These are phyloP conservation scores for Sequoiadendron giganteum DNA, from an alignment of 75 land plant species.

Conservation along the genomic window DNA sequence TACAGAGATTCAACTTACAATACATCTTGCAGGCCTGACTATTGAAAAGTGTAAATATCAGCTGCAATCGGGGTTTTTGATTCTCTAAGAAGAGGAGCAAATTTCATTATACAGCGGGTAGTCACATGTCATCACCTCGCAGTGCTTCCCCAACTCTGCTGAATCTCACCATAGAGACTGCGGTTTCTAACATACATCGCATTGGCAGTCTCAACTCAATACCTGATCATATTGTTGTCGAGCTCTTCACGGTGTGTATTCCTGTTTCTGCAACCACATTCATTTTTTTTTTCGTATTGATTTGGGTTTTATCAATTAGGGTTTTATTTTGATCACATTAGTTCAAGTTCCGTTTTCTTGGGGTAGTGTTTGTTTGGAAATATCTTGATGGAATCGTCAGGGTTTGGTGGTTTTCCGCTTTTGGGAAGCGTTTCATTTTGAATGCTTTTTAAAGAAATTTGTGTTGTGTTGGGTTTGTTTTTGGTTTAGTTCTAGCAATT, in stretches of 20 bases:
- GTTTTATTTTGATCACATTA: background rate
- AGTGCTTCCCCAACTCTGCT: background rate
- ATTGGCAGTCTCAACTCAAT: background rate
- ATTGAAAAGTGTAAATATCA: background rate
- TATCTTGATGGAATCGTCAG: background rate
- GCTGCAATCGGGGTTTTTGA: background rate
- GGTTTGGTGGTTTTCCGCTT: background rate
- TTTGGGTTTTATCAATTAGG: background rate
- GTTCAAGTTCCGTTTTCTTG: background rate
- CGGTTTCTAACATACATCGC: background rate
- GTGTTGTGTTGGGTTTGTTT: background rate
- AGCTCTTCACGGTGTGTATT: background rate
- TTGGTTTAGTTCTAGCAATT: background rate
- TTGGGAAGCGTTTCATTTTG: background rate
- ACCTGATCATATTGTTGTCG: background rate
- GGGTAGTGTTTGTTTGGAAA: background rate
- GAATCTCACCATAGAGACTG: constrained; percentile 5
- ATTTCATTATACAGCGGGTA: background rate
- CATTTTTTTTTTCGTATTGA: background rate
- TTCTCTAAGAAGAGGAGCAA: background rate
- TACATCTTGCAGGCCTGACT: too few relatives aligned
- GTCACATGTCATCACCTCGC: background rate
- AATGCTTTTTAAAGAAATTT: background rate
- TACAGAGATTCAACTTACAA: too few relatives aligned
- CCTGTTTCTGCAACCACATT: background rate